These are phyloP conservation scores for Schwanniomyces vanrijiae DNA, from an alignment of 805 yeast genomes.

Conservation along the genomic window DNA sequence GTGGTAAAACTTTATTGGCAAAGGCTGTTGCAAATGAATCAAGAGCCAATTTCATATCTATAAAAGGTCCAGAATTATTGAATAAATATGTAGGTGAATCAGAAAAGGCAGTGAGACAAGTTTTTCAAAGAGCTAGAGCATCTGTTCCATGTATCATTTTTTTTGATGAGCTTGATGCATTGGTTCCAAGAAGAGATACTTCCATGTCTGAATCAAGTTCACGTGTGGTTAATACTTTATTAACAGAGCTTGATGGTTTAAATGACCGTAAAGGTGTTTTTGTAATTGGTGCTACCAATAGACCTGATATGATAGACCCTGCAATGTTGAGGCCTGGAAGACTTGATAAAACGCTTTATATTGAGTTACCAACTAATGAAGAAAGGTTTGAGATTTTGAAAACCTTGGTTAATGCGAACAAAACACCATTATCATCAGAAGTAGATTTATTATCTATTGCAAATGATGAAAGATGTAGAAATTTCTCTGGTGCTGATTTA, in stretches of 20 bases:
- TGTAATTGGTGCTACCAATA: constrained; percentile 94
- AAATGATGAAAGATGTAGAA: constrained; percentile 75
- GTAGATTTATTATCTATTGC: constrained; percentile 68
- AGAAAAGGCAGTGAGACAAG: constrained; percentile 91
- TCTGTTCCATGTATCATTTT: constrained; percentile 92
- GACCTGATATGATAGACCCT: constrained; percentile 98
- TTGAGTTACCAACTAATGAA: constrained; percentile 76
- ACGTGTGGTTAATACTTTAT: constrained; percentile 89
- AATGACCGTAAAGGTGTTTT: constrained; percentile 91
- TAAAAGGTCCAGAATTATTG: constrained; percentile 92
- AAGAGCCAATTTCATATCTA: constrained; percentile 91
- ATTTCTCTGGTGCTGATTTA: constrained; percentile 95
- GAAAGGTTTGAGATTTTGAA: constrained; percentile 82
- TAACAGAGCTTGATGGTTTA: constrained; percentile 93
- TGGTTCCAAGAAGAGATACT: constrained; percentile 92
- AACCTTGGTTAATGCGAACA: constrained; percentile 69
- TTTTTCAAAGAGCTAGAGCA: constrained; percentile 87
- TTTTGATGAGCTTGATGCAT: constrained; percentile 94
- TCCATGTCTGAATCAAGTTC: constrained; percentile 86
- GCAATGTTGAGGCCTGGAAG: constrained; percentile 98
- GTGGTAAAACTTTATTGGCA: constrained; percentile 95
- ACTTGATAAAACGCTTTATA: constrained; percentile 87
- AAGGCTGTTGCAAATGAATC: constrained; percentile 98
- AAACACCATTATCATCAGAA: constrained; percentile 66
- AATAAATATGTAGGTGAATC: constrained; percentile 97